phyloP scores from a whole-genome alignment of 2,329 filamentous ascomycete species.

The Cercospora canescens region DNA sequence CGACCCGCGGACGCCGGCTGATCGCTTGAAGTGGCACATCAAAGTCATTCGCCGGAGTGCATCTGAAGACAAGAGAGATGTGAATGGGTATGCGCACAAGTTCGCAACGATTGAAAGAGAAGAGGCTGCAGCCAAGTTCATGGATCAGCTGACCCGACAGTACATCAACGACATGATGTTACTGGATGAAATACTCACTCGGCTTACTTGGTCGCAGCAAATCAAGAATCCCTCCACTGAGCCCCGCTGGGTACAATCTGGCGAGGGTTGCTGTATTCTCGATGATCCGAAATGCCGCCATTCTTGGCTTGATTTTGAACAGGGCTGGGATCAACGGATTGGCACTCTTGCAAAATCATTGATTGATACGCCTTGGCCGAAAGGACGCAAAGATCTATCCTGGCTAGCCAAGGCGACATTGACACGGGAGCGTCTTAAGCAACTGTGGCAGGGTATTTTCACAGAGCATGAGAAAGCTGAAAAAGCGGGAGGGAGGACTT shows the following conservation, averaged over 20 bases:
- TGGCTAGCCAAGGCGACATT: not conserved
- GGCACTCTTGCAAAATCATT: not conserved
- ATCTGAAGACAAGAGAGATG: not conserved
- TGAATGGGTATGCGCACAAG: not conserved
- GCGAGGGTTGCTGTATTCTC: not conserved
- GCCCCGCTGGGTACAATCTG: not conserved
- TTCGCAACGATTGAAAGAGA: not conserved
- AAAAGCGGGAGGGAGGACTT: not conserved
- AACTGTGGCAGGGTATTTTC: not conserved
- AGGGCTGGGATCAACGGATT: not conserved
- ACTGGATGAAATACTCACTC: not conserved
- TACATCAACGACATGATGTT: constrained; percentile 4
- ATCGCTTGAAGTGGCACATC: not conserved
- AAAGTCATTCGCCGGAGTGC: not conserved
- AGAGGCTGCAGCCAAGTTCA: not conserved
- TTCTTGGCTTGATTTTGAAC: not conserved
- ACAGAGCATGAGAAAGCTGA: not conserved
- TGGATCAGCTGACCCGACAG: not conserved
- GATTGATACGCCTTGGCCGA: constrained; percentile 12
- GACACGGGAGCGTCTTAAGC: not conserved
- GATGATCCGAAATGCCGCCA: not conserved
- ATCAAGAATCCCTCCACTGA: not conserved
- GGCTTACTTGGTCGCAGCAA: not conserved
- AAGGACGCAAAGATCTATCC: not conserved
- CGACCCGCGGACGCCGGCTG: not conserved